Evolutionary conservation across 2,329 filamentous ascomycete genomes (phyloP), one percentile per base, ranked within the genome.

Genomic region (Helminthosporium solani): DNA sequence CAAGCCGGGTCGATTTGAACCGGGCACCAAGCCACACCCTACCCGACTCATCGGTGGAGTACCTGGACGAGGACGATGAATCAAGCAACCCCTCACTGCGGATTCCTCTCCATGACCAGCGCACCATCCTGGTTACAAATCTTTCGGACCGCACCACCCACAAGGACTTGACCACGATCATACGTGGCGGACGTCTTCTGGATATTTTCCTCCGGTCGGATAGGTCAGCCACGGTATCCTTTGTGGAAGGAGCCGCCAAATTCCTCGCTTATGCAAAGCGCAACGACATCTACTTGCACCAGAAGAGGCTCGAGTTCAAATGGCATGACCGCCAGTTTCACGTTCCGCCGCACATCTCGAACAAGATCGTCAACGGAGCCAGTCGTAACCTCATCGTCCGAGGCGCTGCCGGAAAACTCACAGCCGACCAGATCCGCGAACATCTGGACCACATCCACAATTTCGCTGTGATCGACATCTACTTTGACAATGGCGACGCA

Each of bases 401-500:
- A 46, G 78, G 78, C 8, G 81, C 80, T 15, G 51, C 56, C 75
- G 56, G 72, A 72, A 42, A 78, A 73, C 42, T 87, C 54, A 89
- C 83, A 0, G 84, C 84, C 54, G 71, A 80, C 7, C 70, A 72
- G 14, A 82, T 95, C 52, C 82, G 86, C 9, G 78, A 84, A 3
- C 87, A 95, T 57, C 76, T 94, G 30, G 85, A 90, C 19, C 89
- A 95, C 64, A 92, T 95, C 49, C 84, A 92, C 72, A 88, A 88
- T 51, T 76, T 95, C 1, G 74, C 85, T 18, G 79, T 95, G 9
- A 76, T 94, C 58, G 79, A 79, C 34, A 72, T 94, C 35, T 52
- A 54, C 40, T 85, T 87, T 65, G 68, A 71, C 2, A 73, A 76
- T 15, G 76, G 76, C 3, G 80, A 83, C 65, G 86, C 80, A 47